These are phyloP conservation scores for Hansenula sp. DNA, from an alignment of 1,139 yeast species.

Conservation along the genomic window DNA sequence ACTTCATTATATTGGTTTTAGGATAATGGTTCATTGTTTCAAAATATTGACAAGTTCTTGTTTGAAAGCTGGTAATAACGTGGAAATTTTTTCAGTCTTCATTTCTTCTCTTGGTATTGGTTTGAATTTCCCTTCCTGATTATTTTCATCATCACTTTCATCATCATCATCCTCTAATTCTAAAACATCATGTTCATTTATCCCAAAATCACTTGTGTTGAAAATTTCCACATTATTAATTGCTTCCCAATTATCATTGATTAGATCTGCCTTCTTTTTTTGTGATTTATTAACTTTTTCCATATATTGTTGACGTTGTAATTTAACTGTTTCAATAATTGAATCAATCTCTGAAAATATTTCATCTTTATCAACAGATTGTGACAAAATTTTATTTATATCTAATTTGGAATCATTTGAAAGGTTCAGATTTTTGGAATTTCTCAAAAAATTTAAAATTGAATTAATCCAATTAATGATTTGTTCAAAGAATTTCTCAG, in stretches of 20 bases:
- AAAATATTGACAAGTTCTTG: conserved; percentile 1
- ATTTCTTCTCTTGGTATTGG: conserved; percentile 7
- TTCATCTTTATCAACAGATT: conserved; percentile 27
- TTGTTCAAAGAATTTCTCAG: conserved; percentile 65
- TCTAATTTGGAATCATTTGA: conserved; percentile 30
- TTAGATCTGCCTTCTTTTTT: conserved; percentile 20
- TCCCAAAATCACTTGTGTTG: conserved; percentile 51
- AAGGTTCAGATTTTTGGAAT: conserved; percentile 41
- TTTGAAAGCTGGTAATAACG: conserved; percentile 1
- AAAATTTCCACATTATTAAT: conserved; percentile 42
- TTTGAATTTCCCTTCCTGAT: conserved; percentile 7
- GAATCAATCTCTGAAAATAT: conserved; percentile 41
- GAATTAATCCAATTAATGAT: conserved; percentile 68
- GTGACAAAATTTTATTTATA: conserved; percentile 27
- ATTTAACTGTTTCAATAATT: conserved; percentile 40
- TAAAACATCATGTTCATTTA: conserved; percentile 52
- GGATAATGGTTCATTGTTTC: not conserved
- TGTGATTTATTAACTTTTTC: conserved; percentile 26
- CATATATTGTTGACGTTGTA: conserved; percentile 35
- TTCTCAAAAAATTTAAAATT: conserved; percentile 58
- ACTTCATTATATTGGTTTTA: no score
- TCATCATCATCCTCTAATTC: conserved; percentile 46
- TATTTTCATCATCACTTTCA: conserved; percentile 5
- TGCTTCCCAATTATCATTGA: conserved; percentile 45
- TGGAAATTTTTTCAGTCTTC: not conserved